Evolutionary conservation across 129 eudicot species (phyloP).

Genomic region (Escallonia herrerae): DNA sequence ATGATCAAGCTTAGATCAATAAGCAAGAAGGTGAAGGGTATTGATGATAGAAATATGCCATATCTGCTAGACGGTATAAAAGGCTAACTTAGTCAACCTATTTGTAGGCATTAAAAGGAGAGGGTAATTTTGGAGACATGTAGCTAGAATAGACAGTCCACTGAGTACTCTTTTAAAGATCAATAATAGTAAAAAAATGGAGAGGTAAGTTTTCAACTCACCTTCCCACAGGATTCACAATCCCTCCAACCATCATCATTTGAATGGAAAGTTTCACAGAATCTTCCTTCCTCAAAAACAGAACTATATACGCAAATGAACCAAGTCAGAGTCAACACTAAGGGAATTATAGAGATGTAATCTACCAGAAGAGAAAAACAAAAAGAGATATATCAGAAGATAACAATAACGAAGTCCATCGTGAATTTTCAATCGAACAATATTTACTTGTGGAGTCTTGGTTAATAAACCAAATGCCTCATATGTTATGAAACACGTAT

Average conservation of each 20-base stretch:
- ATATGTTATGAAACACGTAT: not conserved
- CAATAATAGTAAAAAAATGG: too few relatives aligned
- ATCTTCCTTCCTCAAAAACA: constrained; percentile 60
- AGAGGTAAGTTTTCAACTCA: constrained; percentile 10
- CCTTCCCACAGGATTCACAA: constrained; percentile 74
- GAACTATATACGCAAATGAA: constrained; percentile 34
- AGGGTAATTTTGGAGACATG: not conserved
- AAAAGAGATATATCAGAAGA: too few relatives aligned
- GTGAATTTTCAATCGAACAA: not conserved
- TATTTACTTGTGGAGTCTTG: not conserved
- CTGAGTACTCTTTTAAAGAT: not conserved
- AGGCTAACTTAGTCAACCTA: too few relatives aligned
- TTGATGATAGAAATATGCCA: too few relatives aligned
- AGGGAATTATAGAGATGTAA: not conserved
- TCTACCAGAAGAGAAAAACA: too few relatives aligned
- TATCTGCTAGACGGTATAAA: too few relatives aligned
- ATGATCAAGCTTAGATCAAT: too few relatives aligned
- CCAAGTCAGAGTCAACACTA: not conserved
- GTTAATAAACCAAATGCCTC: not conserved
- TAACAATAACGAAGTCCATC: too few relatives aligned
- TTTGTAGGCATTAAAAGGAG: not conserved
- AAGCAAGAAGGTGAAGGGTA: too few relatives aligned
- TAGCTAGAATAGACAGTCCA: not conserved
- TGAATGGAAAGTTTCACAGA: constrained; percentile 77
- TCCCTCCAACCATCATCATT: constrained; percentile 77